phyloP scores from a whole-genome alignment of 345 rosid species.

The Eucalyptus marginata region DNA sequence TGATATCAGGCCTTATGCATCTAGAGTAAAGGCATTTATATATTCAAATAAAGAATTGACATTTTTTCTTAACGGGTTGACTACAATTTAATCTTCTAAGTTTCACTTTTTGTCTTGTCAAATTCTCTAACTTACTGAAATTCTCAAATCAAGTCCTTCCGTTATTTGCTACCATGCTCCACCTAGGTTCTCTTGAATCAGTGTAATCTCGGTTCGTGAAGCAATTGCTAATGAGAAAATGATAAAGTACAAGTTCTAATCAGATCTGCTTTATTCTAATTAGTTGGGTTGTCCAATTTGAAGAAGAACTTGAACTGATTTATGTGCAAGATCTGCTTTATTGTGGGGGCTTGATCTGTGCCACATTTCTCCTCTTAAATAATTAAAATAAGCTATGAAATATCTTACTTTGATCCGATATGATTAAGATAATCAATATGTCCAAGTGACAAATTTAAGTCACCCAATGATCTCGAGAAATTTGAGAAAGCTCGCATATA shows the following conservation, averaged over 20 bases:
- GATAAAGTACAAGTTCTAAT: not conserved
- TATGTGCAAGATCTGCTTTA: not conserved
- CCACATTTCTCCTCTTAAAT: not conserved
- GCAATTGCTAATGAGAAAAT: not conserved
- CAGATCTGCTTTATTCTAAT: not conserved
- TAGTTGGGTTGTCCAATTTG: not conserved
- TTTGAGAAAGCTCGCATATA: not conserved
- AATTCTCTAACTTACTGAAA: not conserved
- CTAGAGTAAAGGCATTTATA: not conserved
- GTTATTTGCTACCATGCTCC: not conserved
- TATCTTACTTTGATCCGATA: too few species aligned
- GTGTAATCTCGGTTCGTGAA: accelerated
- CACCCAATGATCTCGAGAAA: too few species aligned
- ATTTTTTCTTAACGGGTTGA: not conserved
- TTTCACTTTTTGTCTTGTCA: not conserved
- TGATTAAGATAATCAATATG: too few species aligned
- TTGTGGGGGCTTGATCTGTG: not conserved
- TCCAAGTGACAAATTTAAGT: too few species aligned
- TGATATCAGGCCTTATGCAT: not conserved
- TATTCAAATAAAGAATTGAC: accelerated
- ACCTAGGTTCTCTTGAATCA: not conserved
- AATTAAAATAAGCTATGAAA: not conserved
- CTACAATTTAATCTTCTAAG: not conserved
- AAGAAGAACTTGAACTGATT: not conserved
- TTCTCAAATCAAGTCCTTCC: not conserved